These are phyloP conservation scores for Nemania sp. DNA, from an alignment of 2,329 filamentous ascomycete genomes.

Conservation along the genomic window DNA sequence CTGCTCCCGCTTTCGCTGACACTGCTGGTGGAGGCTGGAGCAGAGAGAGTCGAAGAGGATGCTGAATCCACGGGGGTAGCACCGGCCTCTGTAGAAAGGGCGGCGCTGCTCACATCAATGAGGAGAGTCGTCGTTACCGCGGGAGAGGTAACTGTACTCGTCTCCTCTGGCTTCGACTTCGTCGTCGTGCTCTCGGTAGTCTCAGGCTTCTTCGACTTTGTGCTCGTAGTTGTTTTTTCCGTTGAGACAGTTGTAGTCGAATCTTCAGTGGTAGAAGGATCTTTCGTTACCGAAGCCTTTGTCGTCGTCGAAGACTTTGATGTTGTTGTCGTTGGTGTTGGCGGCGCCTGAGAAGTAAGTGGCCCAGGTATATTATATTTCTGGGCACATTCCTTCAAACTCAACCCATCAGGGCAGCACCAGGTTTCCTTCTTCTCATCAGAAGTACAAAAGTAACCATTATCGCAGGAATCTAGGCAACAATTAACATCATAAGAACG, in stretches of 20 bases:
- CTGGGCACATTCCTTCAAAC: slow-evolving; percentile 66
- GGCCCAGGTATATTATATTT: slow-evolving; percentile 61
- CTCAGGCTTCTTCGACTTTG: slow-evolving; percentile 21
- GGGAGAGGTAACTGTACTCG: slow-evolving; percentile 4
- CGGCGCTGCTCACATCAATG: slow-evolving; percentile 8
- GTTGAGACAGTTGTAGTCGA: slow-evolving; percentile 21
- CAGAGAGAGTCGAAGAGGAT: slow-evolving; percentile 8
- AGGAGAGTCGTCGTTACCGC: slow-evolving; percentile 15
- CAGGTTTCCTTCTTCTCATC: slow-evolving; percentile 63
- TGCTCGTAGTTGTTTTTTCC: slow-evolving; percentile 8
- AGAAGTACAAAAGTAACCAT: slow-evolving; percentile 72
- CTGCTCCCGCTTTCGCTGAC: slow-evolving; percentile 19
- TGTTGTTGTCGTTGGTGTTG: slow-evolving; percentile 40
- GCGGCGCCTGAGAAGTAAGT: slow-evolving; percentile 60
- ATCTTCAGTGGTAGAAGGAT: slow-evolving; percentile 24
- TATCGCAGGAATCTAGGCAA: slow-evolving; percentile 68
- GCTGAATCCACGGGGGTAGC: slow-evolving; percentile 12
- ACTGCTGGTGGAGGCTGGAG: slow-evolving; percentile 13
- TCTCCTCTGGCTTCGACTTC: slow-evolving; percentile 13
- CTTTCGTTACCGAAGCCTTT: slow-evolving; percentile 31
- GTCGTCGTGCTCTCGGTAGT: slow-evolving; percentile 28
- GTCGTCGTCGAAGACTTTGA: slow-evolving; percentile 15
- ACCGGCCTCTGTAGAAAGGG: slow-evolving; percentile 6
- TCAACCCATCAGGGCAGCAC: slow-evolving; percentile 70
- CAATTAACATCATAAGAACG: slow-evolving; percentile 18